phyloP scores from a whole-genome alignment of 2,329 filamentous ascomycete species.

The Canariomyces notabilis region DNA sequence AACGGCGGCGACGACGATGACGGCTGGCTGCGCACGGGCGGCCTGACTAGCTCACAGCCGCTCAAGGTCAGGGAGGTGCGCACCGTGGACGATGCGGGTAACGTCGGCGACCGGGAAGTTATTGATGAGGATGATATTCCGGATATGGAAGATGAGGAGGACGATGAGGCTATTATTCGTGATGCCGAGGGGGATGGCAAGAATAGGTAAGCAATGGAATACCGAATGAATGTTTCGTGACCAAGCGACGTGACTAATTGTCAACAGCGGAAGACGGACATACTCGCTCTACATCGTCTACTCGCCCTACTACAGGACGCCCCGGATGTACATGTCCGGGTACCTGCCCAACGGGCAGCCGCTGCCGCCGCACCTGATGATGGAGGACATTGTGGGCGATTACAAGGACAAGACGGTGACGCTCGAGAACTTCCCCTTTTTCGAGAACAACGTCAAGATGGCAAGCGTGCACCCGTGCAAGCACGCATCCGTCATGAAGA shows the following conservation, averaged over 20 bases:
- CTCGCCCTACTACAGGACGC: conserved; percentile 92
- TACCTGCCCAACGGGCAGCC: conserved; percentile 70
- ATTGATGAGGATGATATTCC: conserved; percentile 80
- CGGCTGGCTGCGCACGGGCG: conserved; percentile 87
- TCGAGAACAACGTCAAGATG: conserved; percentile 88
- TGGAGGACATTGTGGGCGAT: conserved; percentile 38
- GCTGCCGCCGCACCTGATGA: conserved; percentile 33
- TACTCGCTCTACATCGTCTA: conserved; percentile 99
- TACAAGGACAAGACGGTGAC: conserved; percentile 79
- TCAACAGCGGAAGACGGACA: conserved; percentile 71
- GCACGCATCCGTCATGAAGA: conserved; percentile 97
- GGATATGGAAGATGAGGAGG: conserved; percentile 97
- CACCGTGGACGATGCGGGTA: conserved; percentile 84
- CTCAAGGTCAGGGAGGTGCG: conserved; percentile 74
- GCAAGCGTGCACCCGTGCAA: conserved; percentile 96
- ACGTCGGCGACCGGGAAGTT: conserved; percentile 68
- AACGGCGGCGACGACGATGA: conserved; percentile 69
- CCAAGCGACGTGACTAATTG: conserved; percentile 10
- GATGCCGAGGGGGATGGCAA: conserved; percentile 53
- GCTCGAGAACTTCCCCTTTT: conserved; percentile 94
- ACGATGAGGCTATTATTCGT: conserved; percentile 92
- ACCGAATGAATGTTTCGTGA: no score
- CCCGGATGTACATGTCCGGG: conserved; percentile 89
- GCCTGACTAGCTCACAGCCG: conserved; percentile 68
- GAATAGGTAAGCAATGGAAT: conserved; percentile 39